A percentile compares a stretch with the other conserved stretches of the same genome.
phyloP scores from a whole-genome alignment of 495 filamentous ascomycete genomes.

The Penicillium alfredii region DNA sequence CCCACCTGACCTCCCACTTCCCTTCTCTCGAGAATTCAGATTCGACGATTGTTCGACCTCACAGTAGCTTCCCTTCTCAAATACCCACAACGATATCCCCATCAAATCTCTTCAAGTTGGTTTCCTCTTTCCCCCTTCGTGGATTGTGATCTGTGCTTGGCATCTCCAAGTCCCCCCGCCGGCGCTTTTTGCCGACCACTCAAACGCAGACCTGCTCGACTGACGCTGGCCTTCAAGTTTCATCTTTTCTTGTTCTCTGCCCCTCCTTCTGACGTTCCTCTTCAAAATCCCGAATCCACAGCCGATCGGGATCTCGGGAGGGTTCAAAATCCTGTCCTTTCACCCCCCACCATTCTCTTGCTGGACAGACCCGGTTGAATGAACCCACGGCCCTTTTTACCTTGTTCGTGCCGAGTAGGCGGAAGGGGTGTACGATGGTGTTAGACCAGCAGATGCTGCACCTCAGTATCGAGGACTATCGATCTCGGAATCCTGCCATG shows the following conservation, averaged over 20 bases:
- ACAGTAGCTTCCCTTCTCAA: no score
- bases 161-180: constrained; percentile 16
- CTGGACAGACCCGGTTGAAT: not conserved
- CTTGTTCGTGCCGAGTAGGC: constrained; percentile 8
- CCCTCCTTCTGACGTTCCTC: no score
- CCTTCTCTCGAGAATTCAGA: no score
- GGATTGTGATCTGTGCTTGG: no score
- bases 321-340: no score
- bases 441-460: constrained; percentile 24
- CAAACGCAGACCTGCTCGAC: not conserved
- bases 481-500: constrained; percentile 10
- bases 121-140: not conserved
- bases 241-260: not conserved
- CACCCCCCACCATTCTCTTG: not conserved
- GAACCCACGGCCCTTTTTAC: no score
- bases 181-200: constrained; percentile 15
- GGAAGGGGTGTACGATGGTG: no score
- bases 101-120: not conserved
- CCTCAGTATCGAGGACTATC: constrained; percentile 17
- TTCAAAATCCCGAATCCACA: no score
- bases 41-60: no score
- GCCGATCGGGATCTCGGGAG: no score
- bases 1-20: no score
- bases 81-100: no score
- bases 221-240: not conserved